These are phyloP conservation scores for Fraxinus nigra DNA, from an alignment of 305 asterid species.

Conservation along the genomic window DNA sequence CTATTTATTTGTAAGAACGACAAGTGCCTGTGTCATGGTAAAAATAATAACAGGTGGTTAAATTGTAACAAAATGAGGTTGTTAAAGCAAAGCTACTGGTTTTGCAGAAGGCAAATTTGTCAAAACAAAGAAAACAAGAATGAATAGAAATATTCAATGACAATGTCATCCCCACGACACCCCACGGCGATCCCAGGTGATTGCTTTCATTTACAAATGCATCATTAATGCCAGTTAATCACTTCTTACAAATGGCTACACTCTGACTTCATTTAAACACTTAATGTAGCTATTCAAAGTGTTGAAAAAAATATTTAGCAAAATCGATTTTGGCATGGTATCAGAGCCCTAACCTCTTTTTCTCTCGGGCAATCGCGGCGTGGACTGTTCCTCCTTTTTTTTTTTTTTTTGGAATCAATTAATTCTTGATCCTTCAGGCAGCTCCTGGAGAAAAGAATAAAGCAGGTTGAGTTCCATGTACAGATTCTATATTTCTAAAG, in stretches of 20 bases:
- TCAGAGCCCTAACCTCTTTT: no score
- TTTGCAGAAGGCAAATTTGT: slow-evolving; percentile 11
- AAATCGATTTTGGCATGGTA: no score
- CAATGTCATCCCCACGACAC: background rate
- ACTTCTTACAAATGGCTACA: background rate
- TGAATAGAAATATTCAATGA: background rate
- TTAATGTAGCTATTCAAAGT: background rate
- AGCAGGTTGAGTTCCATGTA: no score
- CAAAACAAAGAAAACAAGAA: background rate
- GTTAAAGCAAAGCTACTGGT: background rate
- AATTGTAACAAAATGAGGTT: background rate
- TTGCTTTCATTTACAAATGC: slow-evolving; percentile 6
- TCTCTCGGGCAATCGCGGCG: no score
- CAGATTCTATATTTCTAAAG: no score
- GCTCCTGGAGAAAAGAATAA: no score
- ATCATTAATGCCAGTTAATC: background rate
- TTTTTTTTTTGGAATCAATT: no score
- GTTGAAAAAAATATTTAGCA: background rate
- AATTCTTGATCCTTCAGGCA: no score
- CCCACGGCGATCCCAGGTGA: background rate
- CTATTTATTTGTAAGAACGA: background rate
- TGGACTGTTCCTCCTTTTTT: no score
- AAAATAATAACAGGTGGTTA: background rate
- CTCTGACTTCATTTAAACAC: background rate
- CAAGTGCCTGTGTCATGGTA: background rate